Conservation (phyloP, 1,284 basidiomycete species). For the Clitocybe nebularis region DNA sequence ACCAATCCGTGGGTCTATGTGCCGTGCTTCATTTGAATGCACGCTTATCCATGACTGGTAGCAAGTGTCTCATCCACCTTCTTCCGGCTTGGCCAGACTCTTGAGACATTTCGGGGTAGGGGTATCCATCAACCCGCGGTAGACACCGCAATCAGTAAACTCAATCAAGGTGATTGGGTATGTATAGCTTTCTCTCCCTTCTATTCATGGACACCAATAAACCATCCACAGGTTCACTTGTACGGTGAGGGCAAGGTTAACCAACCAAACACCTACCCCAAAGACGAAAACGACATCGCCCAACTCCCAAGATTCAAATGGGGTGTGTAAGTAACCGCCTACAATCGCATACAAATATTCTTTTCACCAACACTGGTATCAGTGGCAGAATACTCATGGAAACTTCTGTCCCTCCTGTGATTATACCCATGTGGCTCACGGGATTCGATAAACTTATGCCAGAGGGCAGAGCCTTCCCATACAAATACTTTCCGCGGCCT, state of each 20-base stretch:
- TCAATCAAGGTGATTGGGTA: constrained; percentile 87
- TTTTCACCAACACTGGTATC: constrained; percentile 5
- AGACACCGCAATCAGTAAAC: constrained; percentile 74
- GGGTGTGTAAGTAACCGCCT: constrained; percentile 74
- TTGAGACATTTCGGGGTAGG: constrained; percentile 87
- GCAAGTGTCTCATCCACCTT: constrained; percentile 74
- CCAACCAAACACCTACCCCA: constrained; percentile 59
- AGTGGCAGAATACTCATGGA: constrained; percentile 88
- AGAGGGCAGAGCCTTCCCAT: constrained; percentile 70
- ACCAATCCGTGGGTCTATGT: constrained; percentile 71
- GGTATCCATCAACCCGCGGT: constrained; percentile 91
- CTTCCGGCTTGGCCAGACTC: constrained; percentile 88
- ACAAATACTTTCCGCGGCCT: constrained; percentile 65
- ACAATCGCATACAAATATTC: not conserved
- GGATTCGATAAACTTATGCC: constrained; percentile 92
- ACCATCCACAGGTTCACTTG: constrained; percentile 71
- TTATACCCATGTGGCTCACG: constrained; percentile 93
- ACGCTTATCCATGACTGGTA: constrained; percentile 23
- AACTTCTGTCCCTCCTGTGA: constrained; percentile 63
- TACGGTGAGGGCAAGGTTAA: constrained; percentile 94
- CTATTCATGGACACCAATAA: constrained; percentile 1
- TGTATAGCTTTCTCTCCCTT: constrained; percentile 12
- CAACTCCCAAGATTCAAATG: constrained; percentile 87
- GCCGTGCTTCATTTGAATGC: not conserved
- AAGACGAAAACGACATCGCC: constrained; percentile 30